Evolutionary conservation across 1,284 basidiomycete species (phyloP), one percentile per base, ranked within the genome.

Genomic region (Moniliophthora roreri): DNA sequence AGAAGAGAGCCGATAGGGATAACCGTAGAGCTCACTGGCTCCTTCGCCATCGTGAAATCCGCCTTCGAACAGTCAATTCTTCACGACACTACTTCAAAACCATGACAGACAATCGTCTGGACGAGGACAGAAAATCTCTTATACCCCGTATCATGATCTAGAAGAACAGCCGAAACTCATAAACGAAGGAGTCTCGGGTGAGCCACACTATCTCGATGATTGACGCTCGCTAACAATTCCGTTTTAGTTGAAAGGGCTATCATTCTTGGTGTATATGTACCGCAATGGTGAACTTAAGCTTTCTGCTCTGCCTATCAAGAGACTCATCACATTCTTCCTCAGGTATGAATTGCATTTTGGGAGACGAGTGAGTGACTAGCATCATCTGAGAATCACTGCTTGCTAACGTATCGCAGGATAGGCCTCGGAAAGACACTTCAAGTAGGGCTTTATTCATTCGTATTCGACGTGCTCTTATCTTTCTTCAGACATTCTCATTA

Each of bases 371-470:
- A 53, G 76, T 70, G n/a, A n/a, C n/a, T 15, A 46, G 51, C 47
- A 28, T 28, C 11, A 48, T 39, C 2, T 41, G n/a, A 9, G 23
- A 20, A 23, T 8, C 7, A 28, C 13, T 34, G 20, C 32, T 53
- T 52, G 16, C 18, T 47, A 24, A 36, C 52, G 61, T 6, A 23
- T 37, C 11, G 8, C 47, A 80, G 79, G 66, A 77, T 85, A 82
- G 84, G 81, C 56, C 74, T 85, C 5, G 83, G 84, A 15, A 85
- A 86, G 60, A 85, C 84, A 0, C 65, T 86, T 15, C 84, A 82
- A 67, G 79, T 79, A 58, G n/a, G 44, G 55, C 3, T 4, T 3
- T 3, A n/a, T 13, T 18, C 34, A 9, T 37, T 41, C 18, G 1
- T 23, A 18, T 7, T 15, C 2, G 10, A 8, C 23, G 18, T 32